Percentiles rank a stretch among this genome's conserved stretches.
phyloP scores from a whole-genome alignment of 202 grass and related monocot species.

The Panicum hallii region DNA sequence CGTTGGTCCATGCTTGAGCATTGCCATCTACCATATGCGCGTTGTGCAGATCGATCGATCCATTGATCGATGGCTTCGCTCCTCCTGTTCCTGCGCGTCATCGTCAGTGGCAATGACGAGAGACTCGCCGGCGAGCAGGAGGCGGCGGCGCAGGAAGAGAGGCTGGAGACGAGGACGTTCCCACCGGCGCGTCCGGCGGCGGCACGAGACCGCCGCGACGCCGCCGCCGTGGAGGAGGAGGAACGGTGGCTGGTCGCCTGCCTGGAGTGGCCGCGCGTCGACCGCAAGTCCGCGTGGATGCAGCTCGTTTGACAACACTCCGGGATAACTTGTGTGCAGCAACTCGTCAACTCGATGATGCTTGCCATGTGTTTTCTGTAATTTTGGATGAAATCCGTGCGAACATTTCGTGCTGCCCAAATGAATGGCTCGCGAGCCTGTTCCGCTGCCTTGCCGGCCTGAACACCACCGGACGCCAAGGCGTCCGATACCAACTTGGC shows the following conservation, averaged over 20 bases:
- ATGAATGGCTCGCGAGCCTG: too few relatives aligned
- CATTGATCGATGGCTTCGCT: constrained; percentile 52
- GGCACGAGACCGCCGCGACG: not conserved
- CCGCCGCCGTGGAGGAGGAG: not conserved
- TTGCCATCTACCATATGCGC: not conserved
- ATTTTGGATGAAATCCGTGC: not conserved
- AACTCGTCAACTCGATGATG: not conserved
- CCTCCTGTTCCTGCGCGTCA: constrained; percentile 54
- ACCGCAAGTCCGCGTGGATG: constrained; percentile 56
- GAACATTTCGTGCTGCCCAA: not conserved
- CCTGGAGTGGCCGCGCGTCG: constrained; percentile 42
- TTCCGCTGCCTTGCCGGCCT: too few relatives aligned
- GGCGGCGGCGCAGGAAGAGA: not conserved
- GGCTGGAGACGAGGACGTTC: not conserved
- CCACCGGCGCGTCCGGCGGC: not conserved
- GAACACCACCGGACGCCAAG: too few relatives aligned
- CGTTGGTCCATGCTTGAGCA: constrained; percentile 13
- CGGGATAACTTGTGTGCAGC: too few relatives aligned
- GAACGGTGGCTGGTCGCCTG: constrained; percentile 53
- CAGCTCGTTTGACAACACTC: constrained; percentile 38
- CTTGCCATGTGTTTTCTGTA: not conserved
- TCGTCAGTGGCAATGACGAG: constrained; percentile 3
- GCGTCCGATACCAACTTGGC: too few relatives aligned
- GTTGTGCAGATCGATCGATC: not conserved
- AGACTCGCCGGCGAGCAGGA: not conserved